phyloP scores from a whole-genome alignment of 257 asterid genomes.

The Voacanga thouarsii region DNA sequence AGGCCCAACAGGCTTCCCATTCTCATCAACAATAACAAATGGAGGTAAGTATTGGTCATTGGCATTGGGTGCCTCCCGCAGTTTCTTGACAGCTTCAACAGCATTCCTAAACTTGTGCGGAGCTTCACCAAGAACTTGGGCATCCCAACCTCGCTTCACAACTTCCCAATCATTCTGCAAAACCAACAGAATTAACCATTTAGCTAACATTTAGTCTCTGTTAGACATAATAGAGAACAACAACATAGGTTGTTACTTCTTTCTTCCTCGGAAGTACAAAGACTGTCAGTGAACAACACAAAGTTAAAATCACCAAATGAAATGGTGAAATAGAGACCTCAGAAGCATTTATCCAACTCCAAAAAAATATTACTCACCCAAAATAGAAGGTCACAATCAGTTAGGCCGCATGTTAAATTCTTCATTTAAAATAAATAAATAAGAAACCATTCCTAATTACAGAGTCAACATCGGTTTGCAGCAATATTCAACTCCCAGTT shows the following conservation, averaged over 20 bases:
- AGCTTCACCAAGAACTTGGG: constrained; percentile 98
- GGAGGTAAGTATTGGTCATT: constrained; percentile 84
- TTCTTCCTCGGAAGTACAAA: not conserved
- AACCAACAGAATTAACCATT: constrained; percentile 1
- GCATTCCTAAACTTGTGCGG: constrained; percentile 73
- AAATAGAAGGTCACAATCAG: not conserved
- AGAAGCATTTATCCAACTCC: not conserved
- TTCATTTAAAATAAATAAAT: not conserved
- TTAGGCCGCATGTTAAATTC: not conserved
- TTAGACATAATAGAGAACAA: not conserved
- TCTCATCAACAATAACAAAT: constrained; percentile 85
- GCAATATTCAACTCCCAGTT: not conserved
- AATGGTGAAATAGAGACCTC: not conserved
- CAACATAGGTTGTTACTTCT: not conserved
- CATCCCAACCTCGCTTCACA: constrained; percentile 96
- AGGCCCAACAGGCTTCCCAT: constrained; percentile 87
- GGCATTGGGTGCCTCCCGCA: constrained; percentile 63
- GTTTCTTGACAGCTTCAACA: constrained; percentile 81
- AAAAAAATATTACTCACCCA: not conserved
- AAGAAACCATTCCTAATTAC: not conserved
- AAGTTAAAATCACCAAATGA: not conserved
- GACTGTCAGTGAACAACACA: not conserved
- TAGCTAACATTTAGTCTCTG: not conserved
- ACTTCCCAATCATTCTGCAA: constrained; percentile 91
- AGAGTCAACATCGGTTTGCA: not conserved